Evolutionary conservation across 2,329 filamentous ascomycete genomes (phyloP), one percentile per base, ranked within the genome.

Genomic region (Lachnellula suecica): DNA sequence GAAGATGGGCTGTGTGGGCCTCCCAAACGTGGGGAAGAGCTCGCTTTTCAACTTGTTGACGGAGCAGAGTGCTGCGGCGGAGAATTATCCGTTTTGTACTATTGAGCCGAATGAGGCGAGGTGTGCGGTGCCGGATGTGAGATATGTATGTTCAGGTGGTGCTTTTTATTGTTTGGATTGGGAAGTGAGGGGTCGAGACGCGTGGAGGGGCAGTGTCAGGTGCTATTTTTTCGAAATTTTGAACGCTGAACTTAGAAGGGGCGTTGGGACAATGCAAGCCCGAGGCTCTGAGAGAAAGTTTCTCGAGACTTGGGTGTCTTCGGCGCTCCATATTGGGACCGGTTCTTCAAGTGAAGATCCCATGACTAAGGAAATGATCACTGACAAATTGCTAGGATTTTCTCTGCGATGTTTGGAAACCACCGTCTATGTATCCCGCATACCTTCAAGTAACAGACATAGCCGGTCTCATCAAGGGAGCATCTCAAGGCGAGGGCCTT

Each of bases 101-200:
- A 75, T 75, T 63, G 73, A 75, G 65, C 73, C 73, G 35, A 74
- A 75, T 22, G 72, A 75, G 63, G 72, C 72, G 48, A 70, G 73
- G 60, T 75, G 73, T 65, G 66, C 70, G 50, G 73, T 75, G 46
- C 73, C 73, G 2, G 73, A 75, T 58, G 66, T 62, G 45, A 65
- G 73, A 70, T 75, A 75, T 60, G 72, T 74, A 62, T 62, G 71
- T n/a, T n/a, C n/a, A n/a, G n/a, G n/a, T n/a, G n/a, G n/a, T n/a
- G n/a, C n/a, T n/a, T n/a, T n/a, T n/a, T n/a, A n/a, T n/a, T n/a
- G n/a, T n/a, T n/a, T n/a, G n/a, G n/a, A n/a, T n/a, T n/a, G n/a
- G n/a, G n/a, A n/a, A n/a, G n/a, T n/a, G n/a, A n/a, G n/a, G n/a
- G n/a, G n/a, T n/a, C n/a, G n/a, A n/a, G n/a, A n/a, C n/a, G n/a